Base-by-base conservation (phyloP, 1,139 yeast genomes). In the Yamadazyma spencermartinsiae region DNA sequence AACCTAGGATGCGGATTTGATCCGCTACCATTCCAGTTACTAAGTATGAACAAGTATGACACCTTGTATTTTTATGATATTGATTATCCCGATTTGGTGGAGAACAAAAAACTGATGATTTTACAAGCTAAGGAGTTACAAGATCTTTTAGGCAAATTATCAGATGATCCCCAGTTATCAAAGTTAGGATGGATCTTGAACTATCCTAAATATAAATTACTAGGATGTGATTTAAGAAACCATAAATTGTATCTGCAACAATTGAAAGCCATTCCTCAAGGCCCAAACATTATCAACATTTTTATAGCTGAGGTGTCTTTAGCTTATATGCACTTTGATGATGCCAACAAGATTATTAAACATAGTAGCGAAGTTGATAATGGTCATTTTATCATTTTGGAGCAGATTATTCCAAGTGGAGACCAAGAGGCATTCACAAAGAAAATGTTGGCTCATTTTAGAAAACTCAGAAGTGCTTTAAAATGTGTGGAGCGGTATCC, bases 1-100 rank as follows among this genome's bases (percentile, higher is more conserved):
- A 86, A 86, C 56, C 63, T 86, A 30, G 95, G 95, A 1, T 86
- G 95, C 61, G 95, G 95, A 5, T 86, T 75, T 55, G 90, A 83
- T 55, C 87, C 89, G 3, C 62, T 85, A 43, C 89, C 95, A 2
- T 86, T 84, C 51, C 86, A 84, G 52, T 56, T 80, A 37, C 59
- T 84, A 27, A 52, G 36, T 54, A 58, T 44, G 39, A 51, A 49
- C 15, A 28, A 45, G 9, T 39, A 51, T 14, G 33, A 58, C 2
- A 56, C 68, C 19, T 54, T 80, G 11, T 60, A 67, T 1, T 85
- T 85, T 51, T 65, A 82, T 17, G 95, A 86, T 59, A 73, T 86
- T 31, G 95, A 86, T 56, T 86, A 83, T 54, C 86, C 89, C 0
- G 90, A 82, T 32, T 61, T 86, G 32, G 74, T 83, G 24, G 49